Evolutionary conservation across 176 grass and related monocot genomes (phyloP).

Genomic region (Miscanthus lutarioriparius): DNA sequence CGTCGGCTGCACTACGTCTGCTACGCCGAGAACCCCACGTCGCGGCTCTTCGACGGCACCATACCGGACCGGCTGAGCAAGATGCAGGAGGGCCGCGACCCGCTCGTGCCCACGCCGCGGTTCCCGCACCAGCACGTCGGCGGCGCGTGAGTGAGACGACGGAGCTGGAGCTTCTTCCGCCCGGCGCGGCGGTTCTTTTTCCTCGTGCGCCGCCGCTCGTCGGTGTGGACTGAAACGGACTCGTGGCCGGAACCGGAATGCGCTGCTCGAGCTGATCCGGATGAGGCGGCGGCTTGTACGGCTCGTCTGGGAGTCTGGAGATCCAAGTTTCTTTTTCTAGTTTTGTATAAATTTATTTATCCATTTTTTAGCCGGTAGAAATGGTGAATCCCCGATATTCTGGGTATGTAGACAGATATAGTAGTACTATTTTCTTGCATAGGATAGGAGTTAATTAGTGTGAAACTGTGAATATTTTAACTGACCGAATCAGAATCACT

Average conservation of each 20-base stretch:
- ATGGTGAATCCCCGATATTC: neutral
- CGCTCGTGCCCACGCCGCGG: constrained; percentile 53
- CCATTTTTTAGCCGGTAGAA: neutral
- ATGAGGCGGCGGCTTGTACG: neutral
- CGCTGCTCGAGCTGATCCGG: neutral
- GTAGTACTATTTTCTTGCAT: neutral
- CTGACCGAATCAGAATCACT: neutral
- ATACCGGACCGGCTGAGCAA: constrained; percentile 42
- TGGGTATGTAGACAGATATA: neutral
- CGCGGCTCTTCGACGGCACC: constrained; percentile 66
- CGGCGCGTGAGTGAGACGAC: constrained; percentile 28
- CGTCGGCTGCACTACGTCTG: constrained; percentile 92
- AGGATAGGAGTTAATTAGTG: neutral
- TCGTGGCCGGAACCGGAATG: neutral
- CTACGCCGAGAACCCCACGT: constrained; percentile 76
- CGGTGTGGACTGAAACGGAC: neutral
- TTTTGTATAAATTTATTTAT: neutral
- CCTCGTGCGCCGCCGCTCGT: neutral
- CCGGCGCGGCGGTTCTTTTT: neutral
- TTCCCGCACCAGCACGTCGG: constrained; percentile 59
- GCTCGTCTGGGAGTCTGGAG: neutral
- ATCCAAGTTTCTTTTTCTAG: neutral
- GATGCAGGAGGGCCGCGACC: constrained; percentile 44
- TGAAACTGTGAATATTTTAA: neutral
- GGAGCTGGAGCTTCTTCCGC: neutral